Base-by-base conservation (phyloP, 2,329 filamentous ascomycete species). In the Anthostomella pinea region DNA sequence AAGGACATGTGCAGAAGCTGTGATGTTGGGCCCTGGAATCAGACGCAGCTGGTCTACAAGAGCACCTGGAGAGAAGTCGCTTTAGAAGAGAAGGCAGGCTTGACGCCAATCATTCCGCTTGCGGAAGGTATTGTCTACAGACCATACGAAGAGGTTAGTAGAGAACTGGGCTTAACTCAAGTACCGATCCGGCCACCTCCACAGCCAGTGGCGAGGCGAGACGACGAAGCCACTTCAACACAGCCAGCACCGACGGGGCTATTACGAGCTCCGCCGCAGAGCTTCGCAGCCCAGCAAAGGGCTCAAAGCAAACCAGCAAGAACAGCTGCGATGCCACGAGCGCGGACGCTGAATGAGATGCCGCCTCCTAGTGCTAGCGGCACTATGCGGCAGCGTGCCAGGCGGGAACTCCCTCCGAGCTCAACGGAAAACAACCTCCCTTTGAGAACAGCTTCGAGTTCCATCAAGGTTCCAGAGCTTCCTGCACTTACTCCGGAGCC, bases 31-130 rank as follows among this genome's bases (percentile, higher is more conserved):
- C 74, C 76, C 2, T 79, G 69, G 68, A 66, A 62, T 35, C 50
- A 62, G 8, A 59, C 64, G 4, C 65, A 73, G 44, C 57, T 70
- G 17, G 59, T 70, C 3, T 69, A 74, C 50, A 75, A 72, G 26
- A 73, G 75, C 33, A 76, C 77, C 1, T 83, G 80, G 72, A 76
- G 77, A 51, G 80, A 84, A 54, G 78, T 83, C 60, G 77, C 78
- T 1, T 71, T 78, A n/a, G 80, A 84, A 58, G 80, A 84, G 56
- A 78, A 83, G 58, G 74, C 76, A 25, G 78, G 79, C 2, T 62
- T 83, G 35, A 83, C 79, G 0, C 80, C 79, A 0, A 66, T 70
- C 45, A 81, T 83, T 39, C 80, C 80, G 3, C 64, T 84, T 15
- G 70, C 73, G 2, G 73, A 79, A 38, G 72, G 75, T 26, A 66